Base-by-base conservation (phyloP, 1,284 basidiomycete genomes). In the Ganoderma sinense region DNA sequence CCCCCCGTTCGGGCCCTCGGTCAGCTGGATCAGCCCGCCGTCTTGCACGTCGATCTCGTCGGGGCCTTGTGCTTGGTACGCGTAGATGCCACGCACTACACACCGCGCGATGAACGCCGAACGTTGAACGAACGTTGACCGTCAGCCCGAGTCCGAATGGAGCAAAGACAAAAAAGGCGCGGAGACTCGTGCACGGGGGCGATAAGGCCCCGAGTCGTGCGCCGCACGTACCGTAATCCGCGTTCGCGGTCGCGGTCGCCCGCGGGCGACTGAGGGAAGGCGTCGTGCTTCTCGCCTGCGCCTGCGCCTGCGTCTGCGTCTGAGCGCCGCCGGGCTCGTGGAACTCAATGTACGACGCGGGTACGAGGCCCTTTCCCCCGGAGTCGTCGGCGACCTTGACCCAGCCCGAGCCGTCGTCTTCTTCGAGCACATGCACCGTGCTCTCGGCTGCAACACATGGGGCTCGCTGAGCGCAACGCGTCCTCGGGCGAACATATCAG, bases 321-420 rank as follows among this genome's bases (percentile, higher is more conserved):
- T 72, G 70, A 6, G 68, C 63, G 65, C 74, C 76, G 29, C 79
- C 82, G 36, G 79, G 75, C 36, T 80, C 72, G 48, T 26, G 48
- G 29, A 31, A 16, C 74, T 89, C 85, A 48, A 95, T 78, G 82
- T 95, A 95, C 13, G 91, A 89, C 14, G 91, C 92, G 20, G 94
- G 94, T 20, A 95, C 90, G 43, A 95, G 86, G 2, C 94, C 94
- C 74, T 87, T 87, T 61, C 84, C 85, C 60, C 90, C 89, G 31
- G 82, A 80, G 43, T 79, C 74, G 75, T 91, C 86, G 26, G 82
- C 79, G 8, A 94, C 91, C 79, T 95, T 95, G n/a, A 92, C 87
- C 94, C 94, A 95, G 4, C 94, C 94, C 16, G 92, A 93, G 6
- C 91, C 93, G 75, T 95, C 94, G 75, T 95, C 93, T 67, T 88